A percentile compares a stretch with the other conserved stretches of the same genome.
Conservation (phyloP, 495 filamentous ascomycete genomes). For the Filosporella fistucella region DNA sequence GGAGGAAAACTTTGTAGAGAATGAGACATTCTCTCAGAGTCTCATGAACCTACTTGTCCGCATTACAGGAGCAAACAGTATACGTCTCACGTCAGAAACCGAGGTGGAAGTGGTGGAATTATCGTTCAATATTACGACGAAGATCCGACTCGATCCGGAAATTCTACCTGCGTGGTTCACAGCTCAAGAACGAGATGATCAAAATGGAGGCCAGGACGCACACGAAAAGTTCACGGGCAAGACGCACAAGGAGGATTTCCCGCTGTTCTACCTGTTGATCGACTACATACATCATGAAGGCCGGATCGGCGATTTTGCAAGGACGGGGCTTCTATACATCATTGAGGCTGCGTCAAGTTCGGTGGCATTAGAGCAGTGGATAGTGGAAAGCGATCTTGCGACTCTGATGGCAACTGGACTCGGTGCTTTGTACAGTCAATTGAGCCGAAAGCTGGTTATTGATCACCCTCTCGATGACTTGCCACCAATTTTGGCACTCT, state of each 20-base stretch:
- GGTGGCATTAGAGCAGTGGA: constrained; percentile 81
- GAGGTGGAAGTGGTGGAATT: constrained; percentile 86
- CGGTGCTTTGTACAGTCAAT: constrained; percentile 92
- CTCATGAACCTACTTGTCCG: constrained; percentile 75
- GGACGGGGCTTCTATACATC: constrained; percentile 91
- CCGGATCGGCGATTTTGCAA: constrained; percentile 91
- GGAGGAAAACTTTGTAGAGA: constrained; percentile 87
- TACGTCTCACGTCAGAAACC: constrained; percentile 60
- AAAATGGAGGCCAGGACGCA: constrained; percentile 29
- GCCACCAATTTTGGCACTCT: constrained; percentile 78
- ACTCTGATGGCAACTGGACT: constrained; percentile 96
- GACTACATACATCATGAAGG: constrained; percentile 96
- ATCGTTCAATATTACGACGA: constrained; percentile 89
- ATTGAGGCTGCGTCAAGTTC: constrained; percentile 89
- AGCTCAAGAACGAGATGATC: constrained; percentile 27
- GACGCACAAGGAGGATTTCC: constrained; percentile 90
- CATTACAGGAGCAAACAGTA: constrained; percentile 56
- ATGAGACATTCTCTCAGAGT: constrained; percentile 74
- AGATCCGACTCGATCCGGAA: constrained; percentile 82
- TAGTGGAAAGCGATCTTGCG: constrained; percentile 93
- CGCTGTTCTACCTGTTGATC: constrained; percentile 89
- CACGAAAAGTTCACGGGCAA: constrained; percentile 73
- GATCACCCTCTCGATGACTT: constrained; percentile 58
- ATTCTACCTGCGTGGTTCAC: constrained; percentile 89
- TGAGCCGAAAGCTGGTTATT: constrained; percentile 71